Evolutionary conservation across 805 yeast genomes (phyloP), one percentile per base, ranked within the genome.

Genomic region (Metschnikowia henanensis): DNA sequence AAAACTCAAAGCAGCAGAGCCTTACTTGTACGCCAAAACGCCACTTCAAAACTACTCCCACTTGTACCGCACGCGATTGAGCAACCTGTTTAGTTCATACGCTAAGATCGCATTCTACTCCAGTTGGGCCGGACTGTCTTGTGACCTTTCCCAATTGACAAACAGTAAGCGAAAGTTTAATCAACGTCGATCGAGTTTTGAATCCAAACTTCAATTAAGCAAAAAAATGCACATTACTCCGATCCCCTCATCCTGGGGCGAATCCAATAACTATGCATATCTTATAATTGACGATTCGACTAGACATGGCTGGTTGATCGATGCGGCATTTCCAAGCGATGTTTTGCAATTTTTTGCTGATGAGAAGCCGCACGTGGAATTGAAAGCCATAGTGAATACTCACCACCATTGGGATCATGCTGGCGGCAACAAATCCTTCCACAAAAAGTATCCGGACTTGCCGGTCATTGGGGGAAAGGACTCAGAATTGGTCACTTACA

Each of bases 401-500:
- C 99, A 94, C 61, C 99, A 94, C 61, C 99, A 94, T 64, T 80
- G 81, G 59, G 99, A 94, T 61, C 99, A 94, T 65, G 73, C 97
- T 2, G 97, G 88, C 18, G 98, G 97, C 2, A 91, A 90, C 57
- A 64, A 68, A 18, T 64, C 63, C 15, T 60, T 70, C 59, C 79
- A 77, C 36, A 51, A 53, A 26, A 46, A 49, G 49, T 65, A 68
- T 47, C 75, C 76, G 3, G 69, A 66, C 6, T 60, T 83, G 23
- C 87, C 90, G 0, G 66, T 91, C 15, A 82, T 89, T 54, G 97
- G 89, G 0, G 99, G 99, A 12, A 77, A 74, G 41, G 90, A 87
- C 56, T 83, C 89, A 1, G 89, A 91, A 0, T 63, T 72, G 20
- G 95, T 92, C 16, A 73, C 84, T 0, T 70, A 75, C 44, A 81